Percentiles rank a stretch among this genome's conserved stretches.
These are phyloP conservation scores for Orbilia blumenaviensis DNA, from an alignment of 2,329 filamentous ascomycete genomes.

Conservation along the genomic window DNA sequence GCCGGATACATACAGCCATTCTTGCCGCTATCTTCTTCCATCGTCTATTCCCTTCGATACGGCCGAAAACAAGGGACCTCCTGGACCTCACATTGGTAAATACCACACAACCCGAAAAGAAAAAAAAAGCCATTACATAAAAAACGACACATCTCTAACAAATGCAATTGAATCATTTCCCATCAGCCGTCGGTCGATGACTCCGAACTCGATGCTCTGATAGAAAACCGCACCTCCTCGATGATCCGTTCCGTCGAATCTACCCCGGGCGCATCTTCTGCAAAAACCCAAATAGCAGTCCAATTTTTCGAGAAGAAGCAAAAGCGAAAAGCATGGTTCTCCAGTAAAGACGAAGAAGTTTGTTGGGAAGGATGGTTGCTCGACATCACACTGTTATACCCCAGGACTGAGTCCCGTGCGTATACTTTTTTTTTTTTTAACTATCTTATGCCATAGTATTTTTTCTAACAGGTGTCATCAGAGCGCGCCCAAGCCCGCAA, in stretches of 20 bases:
- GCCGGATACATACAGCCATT: conserved; percentile 70
- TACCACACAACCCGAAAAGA: background rate
- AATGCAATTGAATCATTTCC: background rate
- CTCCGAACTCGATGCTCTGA: conserved; percentile 88
- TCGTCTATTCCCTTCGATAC: conserved; percentile 89
- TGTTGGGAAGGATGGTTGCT: conserved; percentile 98
- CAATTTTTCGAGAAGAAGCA: conserved; percentile 95
- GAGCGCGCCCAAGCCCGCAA: conserved; percentile 87
- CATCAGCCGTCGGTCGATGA: conserved; percentile 79
- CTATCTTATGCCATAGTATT: background rate
- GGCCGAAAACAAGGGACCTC: conserved; percentile 84
- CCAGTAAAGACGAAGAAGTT: conserved; percentile 86
- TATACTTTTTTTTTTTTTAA: conserved; percentile 54
- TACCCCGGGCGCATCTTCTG: conserved; percentile 53
- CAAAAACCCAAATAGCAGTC: conserved; percentile 63
- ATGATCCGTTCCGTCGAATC: conserved; percentile 69
- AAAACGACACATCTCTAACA: conserved; percentile 1
- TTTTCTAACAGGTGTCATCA: conserved; percentile 59
- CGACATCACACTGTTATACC: conserved; percentile 90
- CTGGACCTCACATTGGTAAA: conserved; percentile 79
- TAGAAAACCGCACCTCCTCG: conserved; percentile 83
- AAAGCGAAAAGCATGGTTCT: conserved; percentile 79
- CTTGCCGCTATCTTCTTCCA: conserved; percentile 99
- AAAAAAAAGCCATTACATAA: background rate
- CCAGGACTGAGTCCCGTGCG: conserved; percentile 85